Evolutionary conservation across 2,329 filamentous ascomycete species (phyloP), one percentile per base, ranked within the genome.

Genomic region (Elsinoe necatrix): DNA sequence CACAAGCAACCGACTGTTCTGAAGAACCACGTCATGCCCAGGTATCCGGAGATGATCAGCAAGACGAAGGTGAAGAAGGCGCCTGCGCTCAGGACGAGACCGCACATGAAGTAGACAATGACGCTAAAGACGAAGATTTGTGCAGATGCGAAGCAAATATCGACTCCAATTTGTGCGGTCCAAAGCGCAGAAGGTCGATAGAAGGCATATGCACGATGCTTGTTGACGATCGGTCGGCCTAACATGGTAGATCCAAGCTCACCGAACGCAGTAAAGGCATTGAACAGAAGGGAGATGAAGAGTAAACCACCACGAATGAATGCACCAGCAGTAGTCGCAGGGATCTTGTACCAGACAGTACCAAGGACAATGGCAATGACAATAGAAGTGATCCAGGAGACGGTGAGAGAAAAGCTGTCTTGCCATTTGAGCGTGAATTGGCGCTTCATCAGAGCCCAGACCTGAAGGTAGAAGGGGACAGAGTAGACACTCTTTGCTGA

Each of bases 361-460:
- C 89, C 89, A 45, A 89, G 76, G 21, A 95, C 81, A 58, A 95
- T 84, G 12, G 85, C 88, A 62, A 92, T 84, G 62, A 88, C 74
- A 62, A 91, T 83, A 6, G 78, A 80, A 0, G 81, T 84, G 39
- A 79, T 70, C 87, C 87, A 93, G 1, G 84, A 84, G 27, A 93
- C 81, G 12, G 77, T 73, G 4, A 95, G 76, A n/a, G 84, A 83
- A 65, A 91, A 86, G 58, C 85, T 85, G 68, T 95, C 89, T 69
- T 95, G 88, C 75, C 89, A 85, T 73, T 93, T 93, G 64, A 95
- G 83, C 54, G 86, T 76, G 68, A 90, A 93, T 68, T 95, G 89
- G 4, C 89, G 82, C 69, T 89, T 85, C 79, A 91, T 87, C 60
- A 93, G 72, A 0, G 87, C 86, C 85, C 85, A 91, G 20, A 93